Conservation (phyloP, 2,329 filamentous ascomycete genomes). For the Microsporum ferrugineum region DNA sequence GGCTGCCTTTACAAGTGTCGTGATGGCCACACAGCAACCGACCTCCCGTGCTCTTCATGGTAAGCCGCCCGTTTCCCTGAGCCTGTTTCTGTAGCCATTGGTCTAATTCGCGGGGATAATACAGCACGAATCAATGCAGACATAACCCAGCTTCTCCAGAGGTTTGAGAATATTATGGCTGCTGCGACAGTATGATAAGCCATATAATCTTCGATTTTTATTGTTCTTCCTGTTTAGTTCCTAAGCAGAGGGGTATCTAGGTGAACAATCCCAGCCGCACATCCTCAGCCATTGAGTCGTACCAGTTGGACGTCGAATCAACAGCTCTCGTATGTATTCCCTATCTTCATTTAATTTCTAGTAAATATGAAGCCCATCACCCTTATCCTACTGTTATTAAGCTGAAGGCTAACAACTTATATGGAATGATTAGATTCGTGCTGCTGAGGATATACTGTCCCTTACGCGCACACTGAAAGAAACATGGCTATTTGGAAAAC, state of each 20-base stretch:
- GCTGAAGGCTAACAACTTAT: slow-evolving; percentile 2
- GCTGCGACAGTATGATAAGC: slow-evolving; percentile 37
- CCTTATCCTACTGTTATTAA: background rate
- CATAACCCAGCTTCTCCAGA: slow-evolving; percentile 38
- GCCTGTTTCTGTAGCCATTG: background rate
- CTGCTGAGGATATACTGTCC: slow-evolving; percentile 50
- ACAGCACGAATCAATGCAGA: slow-evolving; percentile 36
- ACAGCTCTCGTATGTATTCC: slow-evolving; percentile 41
- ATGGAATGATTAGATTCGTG: slow-evolving; percentile 39
- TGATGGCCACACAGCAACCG: slow-evolving; percentile 15
- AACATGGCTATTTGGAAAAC: slow-evolving; percentile 54
- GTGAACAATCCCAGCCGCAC: slow-evolving; percentile 43
- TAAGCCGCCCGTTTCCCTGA: slow-evolving; percentile 8
- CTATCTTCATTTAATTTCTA: background rate
- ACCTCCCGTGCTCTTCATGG: slow-evolving; percentile 13
- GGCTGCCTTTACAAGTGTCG: background rate
- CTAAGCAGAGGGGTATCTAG: slow-evolving; percentile 20
- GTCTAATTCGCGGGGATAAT: background rate
- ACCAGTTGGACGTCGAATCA: slow-evolving; percentile 49
- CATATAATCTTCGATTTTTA: background rate
- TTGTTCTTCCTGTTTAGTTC: background rate
- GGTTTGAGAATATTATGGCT: slow-evolving; percentile 46
- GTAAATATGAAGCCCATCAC: too few species aligned
- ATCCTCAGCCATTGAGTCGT: slow-evolving; percentile 45
- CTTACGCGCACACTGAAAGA: slow-evolving; percentile 54